phyloP scores from a whole-genome alignment of 805 yeast species.

The Hanseniaspora valbyensis region DNA sequence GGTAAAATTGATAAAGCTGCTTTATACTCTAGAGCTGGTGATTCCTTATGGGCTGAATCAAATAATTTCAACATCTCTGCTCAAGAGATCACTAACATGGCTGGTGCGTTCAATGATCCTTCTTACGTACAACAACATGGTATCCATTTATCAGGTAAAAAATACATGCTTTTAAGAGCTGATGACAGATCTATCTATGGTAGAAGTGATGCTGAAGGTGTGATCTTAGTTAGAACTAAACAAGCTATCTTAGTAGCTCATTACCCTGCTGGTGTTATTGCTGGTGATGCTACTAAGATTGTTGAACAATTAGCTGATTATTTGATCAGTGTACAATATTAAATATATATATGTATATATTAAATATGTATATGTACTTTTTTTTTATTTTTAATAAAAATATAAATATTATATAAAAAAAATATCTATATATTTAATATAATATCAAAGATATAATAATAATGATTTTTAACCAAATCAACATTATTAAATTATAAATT shows the following conservation, averaged over 20 bases:
- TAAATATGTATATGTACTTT: no score
- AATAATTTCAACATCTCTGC: conserved; percentile 53
- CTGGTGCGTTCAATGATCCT: conserved; percentile 71
- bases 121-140: conserved; percentile 73
- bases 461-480: no score
- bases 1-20: conserved; percentile 88
- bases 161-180: conserved; percentile 78
- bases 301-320: conserved; percentile 95
- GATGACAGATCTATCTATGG: conserved; percentile 92
- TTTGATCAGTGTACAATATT: conserved; percentile 77
- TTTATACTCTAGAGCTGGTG: conserved; percentile 88
- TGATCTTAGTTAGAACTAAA: conserved; percentile 81
- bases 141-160: conserved; percentile 70
- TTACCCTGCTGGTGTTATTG: conserved; percentile 79
- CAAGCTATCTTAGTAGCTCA: conserved; percentile 92
- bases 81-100: conserved; percentile 62
- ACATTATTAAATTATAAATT: no score
- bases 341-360: conserved; percentile 19
- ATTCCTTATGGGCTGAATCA: conserved; percentile 84
- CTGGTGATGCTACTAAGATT: conserved; percentile 90
- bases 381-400: no score
- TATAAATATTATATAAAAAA: no score
- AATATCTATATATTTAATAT: no score
- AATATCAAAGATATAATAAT: no score
- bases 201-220: conserved; percentile 78